Base-by-base conservation (phyloP, 2,329 filamentous ascomycete species). In the Aureobasidium leucospermi region DNA sequence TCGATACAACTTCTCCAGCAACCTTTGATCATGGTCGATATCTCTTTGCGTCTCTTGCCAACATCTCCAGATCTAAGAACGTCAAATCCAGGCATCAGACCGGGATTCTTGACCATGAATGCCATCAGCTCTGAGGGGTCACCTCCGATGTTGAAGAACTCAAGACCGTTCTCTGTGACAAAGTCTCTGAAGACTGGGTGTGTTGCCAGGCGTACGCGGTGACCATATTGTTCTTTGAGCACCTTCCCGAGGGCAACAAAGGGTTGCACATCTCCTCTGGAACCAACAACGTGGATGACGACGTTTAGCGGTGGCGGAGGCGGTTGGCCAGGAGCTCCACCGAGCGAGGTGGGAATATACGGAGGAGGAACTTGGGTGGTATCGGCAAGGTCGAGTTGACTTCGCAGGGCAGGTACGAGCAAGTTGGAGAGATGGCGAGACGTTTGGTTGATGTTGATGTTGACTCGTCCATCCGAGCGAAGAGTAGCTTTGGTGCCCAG, bases 401-500 rank as follows among this genome's bases (percentile, higher is more conserved):
- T 77, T 62, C 80, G 74, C 42, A 91, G 70, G 7, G 85, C 82
- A 3, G 87, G 86, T 0, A 82, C 80, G 29, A 92, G 79, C 11
- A 92, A 76, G 61, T 85, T 82, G 2, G 87, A 84, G 4, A 93
- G 76, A 58, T 81, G 81, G 58, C 79, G 76, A 65, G 81, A 85
- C 65, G 84, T 86, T 70, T 90, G 86, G 68, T 87, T 85, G 73
- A 94, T 89, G 63, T 85, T 86, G 75, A 94, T 90, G 68, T 90
- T 85, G 66, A 94, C 80, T 68, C 90, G 84, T 28, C 89, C 89
- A 74, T 92, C 87, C 62, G 83, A 88, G 47, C 69, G 68, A 16
- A 76, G 67, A 29, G 64, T 66, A 1, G 74, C 74, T 48, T 73
- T 69, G 47, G 73, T 75, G 52, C 71, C 69, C 53, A 75, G 68